Evolutionary conservation across 257 asterid genomes (phyloP), one percentile per base, ranked within the genome.

Genomic region (Fraxinus quadrangulata): DNA sequence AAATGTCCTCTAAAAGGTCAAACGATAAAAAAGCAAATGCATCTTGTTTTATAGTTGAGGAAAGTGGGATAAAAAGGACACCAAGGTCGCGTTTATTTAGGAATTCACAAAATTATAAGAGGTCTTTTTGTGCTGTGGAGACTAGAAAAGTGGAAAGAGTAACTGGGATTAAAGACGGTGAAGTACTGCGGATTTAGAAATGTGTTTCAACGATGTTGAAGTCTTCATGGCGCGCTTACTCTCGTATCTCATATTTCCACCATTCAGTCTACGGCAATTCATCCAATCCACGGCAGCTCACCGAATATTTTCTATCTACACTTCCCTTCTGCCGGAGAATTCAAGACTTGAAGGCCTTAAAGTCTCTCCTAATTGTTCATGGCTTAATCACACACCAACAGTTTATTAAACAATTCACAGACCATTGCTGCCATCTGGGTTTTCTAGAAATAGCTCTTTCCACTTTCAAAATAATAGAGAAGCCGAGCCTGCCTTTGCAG

Each of bases 391-490:
- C 72, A 7, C 82, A 78, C 59, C 78, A 78, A 24, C 61, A 79
- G 68, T 61, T 83, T n/a, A 23, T 75, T 26, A 47, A 63, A 34
- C 84, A 79, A 21, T 88, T 87, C 81, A 73, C 87, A n/a, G 56
- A 72, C 37, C 86, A 79, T 4, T 91, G 93, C 77, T 88, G 85
- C 37, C 84, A 77, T 69, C 81, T 84, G 84, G 89, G 89, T 70
- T 81, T 83, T 54, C 81, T 89, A 21, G 83, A 79, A 51, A 84
- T 87, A 81, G 85, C 90, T n/a, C 86, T 86, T 21, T 61, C 89
- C 4, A 47, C 85, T 23, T 84, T 87, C 79, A 72, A 33, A 70
- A 9, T 59, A 61, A 36, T 85, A 31, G 4, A 72, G 78, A 83
- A 76, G 19, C 82, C 89, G 28, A 78, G 54, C 73, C 79, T 76